phyloP scores from a whole-genome alignment of 2,329 filamentous ascomycete genomes.

The Colletotrichum siamense region DNA sequence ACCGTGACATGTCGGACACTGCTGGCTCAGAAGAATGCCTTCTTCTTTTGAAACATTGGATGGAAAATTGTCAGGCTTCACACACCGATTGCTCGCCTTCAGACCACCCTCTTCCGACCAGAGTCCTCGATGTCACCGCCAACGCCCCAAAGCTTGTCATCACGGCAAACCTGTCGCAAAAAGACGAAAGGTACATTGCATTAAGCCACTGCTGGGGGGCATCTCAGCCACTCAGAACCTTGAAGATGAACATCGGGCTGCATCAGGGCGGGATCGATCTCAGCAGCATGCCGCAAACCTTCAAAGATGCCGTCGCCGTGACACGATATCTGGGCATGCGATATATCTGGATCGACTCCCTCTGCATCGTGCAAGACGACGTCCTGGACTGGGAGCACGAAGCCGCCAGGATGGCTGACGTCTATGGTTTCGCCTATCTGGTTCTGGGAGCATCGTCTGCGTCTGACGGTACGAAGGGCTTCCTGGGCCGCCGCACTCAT shows the following conservation, averaged over 20 bases:
- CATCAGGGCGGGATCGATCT: neutral
- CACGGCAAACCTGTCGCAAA: neutral
- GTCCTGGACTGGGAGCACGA: conserved; percentile 16
- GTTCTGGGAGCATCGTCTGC: neutral
- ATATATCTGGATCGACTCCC: conserved; percentile 24
- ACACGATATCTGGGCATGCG: conserved; percentile 7
- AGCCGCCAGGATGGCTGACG: neutral
- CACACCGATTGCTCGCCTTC: neutral
- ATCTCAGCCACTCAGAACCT: neutral
- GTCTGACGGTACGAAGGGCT: neutral
- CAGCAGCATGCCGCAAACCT: neutral
- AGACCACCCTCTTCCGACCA: neutral
- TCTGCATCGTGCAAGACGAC: conserved; percentile 24
- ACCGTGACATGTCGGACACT: neutral
- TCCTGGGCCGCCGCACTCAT: neutral
- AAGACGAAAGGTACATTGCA: neutral
- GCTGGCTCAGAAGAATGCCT: neutral
- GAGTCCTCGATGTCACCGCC: neutral
- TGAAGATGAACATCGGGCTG: neutral
- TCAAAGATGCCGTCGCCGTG: conserved; percentile 8
- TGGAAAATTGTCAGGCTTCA: neutral
- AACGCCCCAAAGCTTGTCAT: neutral
- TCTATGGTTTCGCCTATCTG: neutral
- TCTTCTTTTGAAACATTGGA: neutral
- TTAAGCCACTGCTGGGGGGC: neutral